Evolutionary conservation across 768 basidiomycete genomes (phyloP), one percentile per base, ranked within the genome.

Genomic region (Pleurotus sapidus): DNA sequence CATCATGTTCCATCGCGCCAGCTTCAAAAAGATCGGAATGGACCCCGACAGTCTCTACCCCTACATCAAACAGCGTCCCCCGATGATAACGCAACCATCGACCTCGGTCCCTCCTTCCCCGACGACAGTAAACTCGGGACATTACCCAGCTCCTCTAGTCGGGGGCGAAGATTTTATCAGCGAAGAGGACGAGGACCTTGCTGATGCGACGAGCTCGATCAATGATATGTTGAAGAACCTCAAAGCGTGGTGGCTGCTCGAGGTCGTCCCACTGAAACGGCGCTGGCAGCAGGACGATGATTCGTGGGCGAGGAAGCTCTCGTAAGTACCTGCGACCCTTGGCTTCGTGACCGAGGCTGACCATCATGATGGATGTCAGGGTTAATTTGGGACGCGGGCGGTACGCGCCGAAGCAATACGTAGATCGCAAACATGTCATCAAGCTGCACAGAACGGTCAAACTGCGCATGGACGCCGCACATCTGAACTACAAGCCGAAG

Each of bases 181-280:
- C 39, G 80, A 89, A 64, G 87, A 87, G 61, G 76, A 83, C 23
- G 85, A 87, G 63, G 87, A 89, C 39, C 64, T 84, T 15, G 71
- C 66, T 1, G 88, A 90, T 57, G 82, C 83, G 15, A 60, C 80
- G 17, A 74, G 72, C 50, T 73, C 71, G 0, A 65, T 76, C 4
- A 82, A 83, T 57, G 88, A 91, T 67, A 79, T 87, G 71, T 76
- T 91, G 27, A 60, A 67, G n/a, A 62, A 74, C 4, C 58, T 69
- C 20, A 72, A 62, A 47, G 51, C 48, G 0, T 91, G 89, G 89
- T 91, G 89, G 89, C 60, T 84, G 18, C 69, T 91, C 27, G 89
- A 91, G 67, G 54, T 75, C 38, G 49, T 79, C 2, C 79, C 79
- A 0, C 70, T 74, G 59, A 70, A 70, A 56, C 67, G 74, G n/a